phyloP scores from a whole-genome alignment of 805 yeast genomes.

The Wickerhamiella siamensis region DNA sequence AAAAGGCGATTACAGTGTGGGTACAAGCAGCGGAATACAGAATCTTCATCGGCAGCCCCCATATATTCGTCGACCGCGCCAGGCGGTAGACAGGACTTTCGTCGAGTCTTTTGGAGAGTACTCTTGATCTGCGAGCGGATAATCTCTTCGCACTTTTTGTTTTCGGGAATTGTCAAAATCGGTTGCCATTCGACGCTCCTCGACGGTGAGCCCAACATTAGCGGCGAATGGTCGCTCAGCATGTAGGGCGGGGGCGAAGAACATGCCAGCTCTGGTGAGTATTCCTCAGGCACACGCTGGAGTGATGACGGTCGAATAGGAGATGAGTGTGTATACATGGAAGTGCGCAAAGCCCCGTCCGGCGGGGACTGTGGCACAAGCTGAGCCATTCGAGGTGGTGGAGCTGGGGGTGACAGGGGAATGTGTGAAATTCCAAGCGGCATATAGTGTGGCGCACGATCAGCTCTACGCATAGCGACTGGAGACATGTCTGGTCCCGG shows the following conservation, averaged over 20 bases:
- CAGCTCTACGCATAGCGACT: background rate
- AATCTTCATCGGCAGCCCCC: conserved; percentile 62
- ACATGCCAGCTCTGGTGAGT: background rate
- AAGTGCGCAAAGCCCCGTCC: background rate
- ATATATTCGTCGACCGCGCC: conserved; percentile 79
- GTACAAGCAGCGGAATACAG: conserved; percentile 58
- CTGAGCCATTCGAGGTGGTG: background rate
- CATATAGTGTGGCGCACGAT: background rate
- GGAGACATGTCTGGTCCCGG: background rate
- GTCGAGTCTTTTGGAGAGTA: conserved; percentile 26
- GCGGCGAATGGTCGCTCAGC: background rate
- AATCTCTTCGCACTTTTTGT: conserved; percentile 22
- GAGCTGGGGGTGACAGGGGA: background rate
- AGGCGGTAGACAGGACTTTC: conserved; percentile 59
- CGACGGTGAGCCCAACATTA: background rate
- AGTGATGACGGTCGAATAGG: background rate
- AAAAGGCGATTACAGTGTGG: conserved; percentile 71
- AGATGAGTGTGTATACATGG: background rate
- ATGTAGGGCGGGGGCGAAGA: background rate
- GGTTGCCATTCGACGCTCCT: conserved; percentile 25
- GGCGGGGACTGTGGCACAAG: background rate
- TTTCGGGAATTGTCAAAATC: conserved; percentile 23
- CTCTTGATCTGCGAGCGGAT: conserved; percentile 20
- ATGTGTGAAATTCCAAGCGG: background rate
- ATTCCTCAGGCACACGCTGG: background rate